Evolutionary conservation across 1,284 basidiomycete genomes (phyloP).

Genomic region (Trametes sp.): DNA sequence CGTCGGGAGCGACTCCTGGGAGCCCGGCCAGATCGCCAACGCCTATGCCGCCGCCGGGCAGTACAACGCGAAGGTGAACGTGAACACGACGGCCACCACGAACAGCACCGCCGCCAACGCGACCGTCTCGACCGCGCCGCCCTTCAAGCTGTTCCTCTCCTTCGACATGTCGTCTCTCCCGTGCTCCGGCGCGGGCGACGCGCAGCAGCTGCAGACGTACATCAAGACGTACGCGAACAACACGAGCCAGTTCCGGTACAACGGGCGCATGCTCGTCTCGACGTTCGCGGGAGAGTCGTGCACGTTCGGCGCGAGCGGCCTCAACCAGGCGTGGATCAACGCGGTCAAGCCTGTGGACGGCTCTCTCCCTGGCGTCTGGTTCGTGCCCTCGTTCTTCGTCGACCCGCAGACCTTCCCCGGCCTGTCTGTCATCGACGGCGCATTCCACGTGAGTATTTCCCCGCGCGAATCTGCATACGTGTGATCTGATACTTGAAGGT

Average conservation of each 20-base stretch:
- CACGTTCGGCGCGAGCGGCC: constrained; percentile 48
- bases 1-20: constrained; percentile 57
- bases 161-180: constrained; percentile 62
- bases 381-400: constrained; percentile 50
- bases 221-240: constrained; percentile 50
- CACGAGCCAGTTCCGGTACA: constrained; percentile 51
- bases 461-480: neutral
- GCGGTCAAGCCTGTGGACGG: constrained; percentile 37
- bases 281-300: constrained; percentile 64
- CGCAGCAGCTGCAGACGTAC: constrained; percentile 46
- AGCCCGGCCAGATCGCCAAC: constrained; percentile 53
- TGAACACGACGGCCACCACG: constrained; percentile 27
- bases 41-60: constrained; percentile 46
- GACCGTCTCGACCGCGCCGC: constrained; percentile 16
- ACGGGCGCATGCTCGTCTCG: constrained; percentile 54
- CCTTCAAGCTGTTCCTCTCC: constrained; percentile 64
- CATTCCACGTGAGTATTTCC: constrained; percentile 47
- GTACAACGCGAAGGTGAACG: constrained; percentile 24
- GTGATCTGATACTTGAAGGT: neutral
- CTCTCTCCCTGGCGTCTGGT: constrained; percentile 36
- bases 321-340: constrained; percentile 44
- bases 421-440: constrained; percentile 44
- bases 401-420: constrained; percentile 39
- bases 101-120: neutral
- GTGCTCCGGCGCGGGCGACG: constrained; percentile 49